Conservation (phyloP, 2,329 filamentous ascomycete species). For the Fusarium setosum region DNA sequence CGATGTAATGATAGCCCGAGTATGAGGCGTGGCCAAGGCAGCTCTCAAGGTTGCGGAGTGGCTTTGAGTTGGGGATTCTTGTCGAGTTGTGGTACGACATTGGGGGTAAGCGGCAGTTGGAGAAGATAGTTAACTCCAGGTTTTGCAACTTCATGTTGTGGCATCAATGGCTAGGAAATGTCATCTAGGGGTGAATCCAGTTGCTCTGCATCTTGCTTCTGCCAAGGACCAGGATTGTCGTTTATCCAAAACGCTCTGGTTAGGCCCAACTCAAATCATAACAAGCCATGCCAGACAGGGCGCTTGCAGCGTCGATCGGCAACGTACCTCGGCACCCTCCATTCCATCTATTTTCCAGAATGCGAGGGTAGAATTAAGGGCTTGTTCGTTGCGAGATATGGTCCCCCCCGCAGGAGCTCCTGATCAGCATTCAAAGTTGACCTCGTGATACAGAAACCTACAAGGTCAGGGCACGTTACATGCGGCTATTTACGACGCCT, state of each 20-base stretch:
- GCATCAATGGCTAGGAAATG: too few species aligned
- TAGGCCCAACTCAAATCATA: neutral
- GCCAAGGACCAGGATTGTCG: neutral
- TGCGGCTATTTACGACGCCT: slow-evolving; percentile 1
- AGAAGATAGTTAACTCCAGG: too few species aligned
- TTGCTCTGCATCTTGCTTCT: too few species aligned
- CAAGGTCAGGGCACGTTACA: neutral
- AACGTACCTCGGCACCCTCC: slow-evolving; percentile 7
- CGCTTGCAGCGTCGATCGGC: slow-evolving; percentile 8
- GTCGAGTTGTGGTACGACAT: neutral
- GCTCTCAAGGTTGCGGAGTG: neutral
- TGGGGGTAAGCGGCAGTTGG: neutral
- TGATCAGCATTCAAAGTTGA: neutral
- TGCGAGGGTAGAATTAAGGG: neutral
- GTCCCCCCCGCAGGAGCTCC: slow-evolving; percentile 4
- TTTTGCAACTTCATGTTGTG: too few species aligned
- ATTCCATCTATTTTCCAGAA: slow-evolving; percentile 11
- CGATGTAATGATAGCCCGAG: slow-evolving; percentile 37
- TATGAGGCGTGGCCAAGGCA: too few species aligned
- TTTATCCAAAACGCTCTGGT: neutral
- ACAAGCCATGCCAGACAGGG: slow-evolving; percentile 1
- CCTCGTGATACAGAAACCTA: neutral
- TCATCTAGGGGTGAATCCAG: too few species aligned
- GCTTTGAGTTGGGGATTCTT: neutral
- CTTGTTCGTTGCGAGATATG: neutral